A percentile compares a stretch with the other conserved stretches of the same genome.
Conservation (phyloP, 352 stramenopile species). For the Globisporangium alternatum region DNA sequence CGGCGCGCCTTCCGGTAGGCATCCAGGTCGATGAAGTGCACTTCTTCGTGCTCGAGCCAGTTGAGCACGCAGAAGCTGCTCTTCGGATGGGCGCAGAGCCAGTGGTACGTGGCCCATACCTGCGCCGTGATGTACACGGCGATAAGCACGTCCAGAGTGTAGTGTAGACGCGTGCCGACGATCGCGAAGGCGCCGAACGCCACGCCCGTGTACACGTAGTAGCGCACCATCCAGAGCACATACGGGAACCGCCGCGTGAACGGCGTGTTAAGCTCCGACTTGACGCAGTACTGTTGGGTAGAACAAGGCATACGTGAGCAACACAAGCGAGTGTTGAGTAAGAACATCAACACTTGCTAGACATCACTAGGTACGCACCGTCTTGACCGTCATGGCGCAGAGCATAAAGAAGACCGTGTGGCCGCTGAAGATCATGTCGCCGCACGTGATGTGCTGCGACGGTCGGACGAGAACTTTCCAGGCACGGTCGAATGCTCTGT, state of each 20-base stretch:
- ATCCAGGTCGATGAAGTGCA: constrained; percentile 77
- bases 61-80: constrained; percentile 64
- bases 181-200: constrained; percentile 79
- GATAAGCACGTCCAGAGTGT: constrained; percentile 86
- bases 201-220: constrained; percentile 67
- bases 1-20: constrained; percentile 74
- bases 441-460: constrained; percentile 87
- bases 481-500: constrained; percentile 71
- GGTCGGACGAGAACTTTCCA: constrained; percentile 83
- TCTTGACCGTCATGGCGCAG: constrained; percentile 73
- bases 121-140: constrained; percentile 84
- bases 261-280: constrained; percentile 79
- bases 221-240: constrained; percentile 79
- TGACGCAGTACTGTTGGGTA: constrained; percentile 38
- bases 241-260: constrained; percentile 75
- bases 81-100: constrained; percentile 62
- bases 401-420: constrained; percentile 86
- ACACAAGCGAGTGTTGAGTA: not conserved
- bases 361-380: not conserved
- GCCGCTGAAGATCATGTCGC: constrained; percentile 89
- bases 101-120: constrained; percentile 86
- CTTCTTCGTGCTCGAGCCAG: constrained; percentile 81
- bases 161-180: constrained; percentile 82
- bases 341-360: not conserved
- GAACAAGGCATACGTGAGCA: not conserved